Evolutionary conservation across 164 flowering plant genomes (phyloP).

Genomic region (Platanus orientalis): DNA sequence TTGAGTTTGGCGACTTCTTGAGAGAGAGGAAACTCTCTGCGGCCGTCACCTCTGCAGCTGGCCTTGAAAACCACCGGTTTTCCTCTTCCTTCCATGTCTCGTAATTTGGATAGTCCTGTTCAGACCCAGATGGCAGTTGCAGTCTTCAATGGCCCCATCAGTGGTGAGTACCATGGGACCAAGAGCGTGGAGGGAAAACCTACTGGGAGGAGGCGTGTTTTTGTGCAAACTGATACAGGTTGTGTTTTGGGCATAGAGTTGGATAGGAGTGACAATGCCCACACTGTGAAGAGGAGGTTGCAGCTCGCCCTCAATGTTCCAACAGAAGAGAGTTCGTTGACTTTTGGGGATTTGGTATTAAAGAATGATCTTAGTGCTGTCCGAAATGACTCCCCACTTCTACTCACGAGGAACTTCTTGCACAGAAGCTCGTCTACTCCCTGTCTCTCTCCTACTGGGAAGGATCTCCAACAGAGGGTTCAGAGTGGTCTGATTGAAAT

Average conservation of each 20-base stretch:
- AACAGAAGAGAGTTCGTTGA: slow-evolving; percentile 38
- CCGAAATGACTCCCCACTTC: slow-evolving; percentile 44
- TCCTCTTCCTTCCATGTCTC: slow-evolving; percentile 19
- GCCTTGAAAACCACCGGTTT: slow-evolving; percentile 14
- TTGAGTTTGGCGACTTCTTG: slow-evolving; percentile 32
- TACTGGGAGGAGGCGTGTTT: slow-evolving; percentile 1
- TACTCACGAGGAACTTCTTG: slow-evolving; percentile 43
- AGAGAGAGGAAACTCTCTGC: slow-evolving; percentile 35
- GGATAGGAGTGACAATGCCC: slow-evolving; percentile 32
- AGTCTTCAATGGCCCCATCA: slow-evolving; percentile 28
- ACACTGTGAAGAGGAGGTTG: slow-evolving; percentile 39
- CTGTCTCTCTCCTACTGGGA: slow-evolving; percentile 51
- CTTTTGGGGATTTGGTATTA: slow-evolving; percentile 39
- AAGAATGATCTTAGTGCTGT: slow-evolving; percentile 41
- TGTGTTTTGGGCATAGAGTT: slow-evolving; percentile 4
- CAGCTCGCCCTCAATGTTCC: slow-evolving; percentile 45
- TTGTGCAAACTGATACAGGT: slow-evolving; percentile 5
- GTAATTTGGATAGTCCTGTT: neutral
- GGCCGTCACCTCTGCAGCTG: slow-evolving; percentile 24
- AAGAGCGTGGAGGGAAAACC: slow-evolving; percentile 13
- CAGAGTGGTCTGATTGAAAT: slow-evolving; percentile 53
- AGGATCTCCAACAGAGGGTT: slow-evolving; percentile 52
- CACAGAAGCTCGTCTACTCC: slow-evolving; percentile 72
- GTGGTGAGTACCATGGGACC: slow-evolving; percentile 36
- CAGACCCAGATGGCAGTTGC: slow-evolving; percentile 6